Base-by-base conservation (phyloP, 768 basidiomycete genomes). In the Pleurotus sapidus region DNA sequence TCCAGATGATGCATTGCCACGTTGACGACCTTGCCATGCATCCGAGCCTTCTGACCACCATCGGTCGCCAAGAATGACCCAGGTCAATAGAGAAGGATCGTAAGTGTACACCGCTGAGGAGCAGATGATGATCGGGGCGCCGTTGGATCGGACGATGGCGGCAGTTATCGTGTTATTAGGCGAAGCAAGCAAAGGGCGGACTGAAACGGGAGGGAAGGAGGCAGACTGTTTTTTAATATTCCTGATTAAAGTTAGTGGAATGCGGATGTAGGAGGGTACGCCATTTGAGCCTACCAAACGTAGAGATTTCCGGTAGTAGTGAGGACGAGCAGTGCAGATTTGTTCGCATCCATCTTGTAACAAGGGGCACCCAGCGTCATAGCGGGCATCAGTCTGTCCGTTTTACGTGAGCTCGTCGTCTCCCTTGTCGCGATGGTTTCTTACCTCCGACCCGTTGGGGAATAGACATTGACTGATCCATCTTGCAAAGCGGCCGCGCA, bases 11-110 rank as follows among this genome's bases (percentile, higher is more conserved):
- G 62, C 78, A 61, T 68, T 74, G 30, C 70, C 72, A 27, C 86
- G 79, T 59, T 84, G 82, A 4, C 89, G 81, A 30, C 84, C 83
- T 64, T 90, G 88, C 92, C 93, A 95, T 18, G 81, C 82, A 59
- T 91, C 88, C 0, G 90, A 93, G 40, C 90, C 88, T 61, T 88
- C 83, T 0, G 87, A 75, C 87, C 90, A 95, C 92, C 94, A 96
- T 1, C 81, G 74, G 49, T 92, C 89, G 43, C 84, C 84, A 40
- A 98, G 72, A 62, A 87, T 87, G 50, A 85, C 77, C 87, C 93
- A 98, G 4, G 84, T 67, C 25, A 71, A 69, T 1, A 95, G 78
- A 6, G 77, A 70, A 2, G 81, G 54, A 62, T 96, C 93, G 69
- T 91, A 98, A 0, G 92, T 85, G 66, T 90, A 89, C 17, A 84